These are phyloP conservation scores for Irineochytrium annulatum DNA, from an alignment of 192 early-diverging fungal genomes.

Conservation along the genomic window DNA sequence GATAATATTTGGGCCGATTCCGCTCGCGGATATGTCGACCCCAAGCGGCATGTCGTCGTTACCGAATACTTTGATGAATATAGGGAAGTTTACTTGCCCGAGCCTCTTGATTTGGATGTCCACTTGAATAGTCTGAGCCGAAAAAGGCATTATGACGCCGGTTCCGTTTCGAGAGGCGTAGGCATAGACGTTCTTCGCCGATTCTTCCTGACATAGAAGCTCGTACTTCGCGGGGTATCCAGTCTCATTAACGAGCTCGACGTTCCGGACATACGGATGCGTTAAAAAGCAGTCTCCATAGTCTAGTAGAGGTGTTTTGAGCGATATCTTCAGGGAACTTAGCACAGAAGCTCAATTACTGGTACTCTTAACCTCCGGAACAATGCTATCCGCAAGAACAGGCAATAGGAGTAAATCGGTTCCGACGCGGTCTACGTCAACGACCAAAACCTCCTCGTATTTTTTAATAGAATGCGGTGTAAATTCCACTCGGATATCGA, in stretches of 20 bases:
- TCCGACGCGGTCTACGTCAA: slow-evolving; percentile 45
- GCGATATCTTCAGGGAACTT: slow-evolving; percentile 26
- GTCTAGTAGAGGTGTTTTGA: slow-evolving; percentile 35
- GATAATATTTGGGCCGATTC: slow-evolving; percentile 50
- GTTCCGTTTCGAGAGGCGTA: slow-evolving; percentile 36
- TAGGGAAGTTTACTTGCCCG: slow-evolving; percentile 44
- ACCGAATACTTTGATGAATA: slow-evolving; percentile 47
- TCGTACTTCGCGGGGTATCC: slow-evolving; percentile 42
- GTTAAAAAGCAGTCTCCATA: slow-evolving; percentile 50
- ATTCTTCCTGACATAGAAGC: slow-evolving; percentile 43
- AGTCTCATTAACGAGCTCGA: slow-evolving; percentile 46
- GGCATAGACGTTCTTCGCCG: slow-evolving; percentile 36
- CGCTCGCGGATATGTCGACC: slow-evolving; percentile 43
- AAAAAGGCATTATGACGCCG: slow-evolving; percentile 48
- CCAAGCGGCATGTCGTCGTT: slow-evolving; percentile 33
- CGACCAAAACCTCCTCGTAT: slow-evolving; percentile 31
- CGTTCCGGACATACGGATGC: slow-evolving; percentile 33
- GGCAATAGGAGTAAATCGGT: slow-evolving; percentile 35
- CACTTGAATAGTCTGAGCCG: slow-evolving; percentile 28
- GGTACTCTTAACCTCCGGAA: slow-evolving; percentile 42
- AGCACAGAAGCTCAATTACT: not conserved
- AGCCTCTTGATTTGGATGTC: slow-evolving; percentile 45
- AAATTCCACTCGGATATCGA: slow-evolving; percentile 34
- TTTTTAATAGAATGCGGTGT: slow-evolving; percentile 34
- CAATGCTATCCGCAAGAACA: slow-evolving; percentile 44